phyloP scores from a whole-genome alignment of 495 filamentous ascomycete genomes.

The Margaritispora aquatica region DNA sequence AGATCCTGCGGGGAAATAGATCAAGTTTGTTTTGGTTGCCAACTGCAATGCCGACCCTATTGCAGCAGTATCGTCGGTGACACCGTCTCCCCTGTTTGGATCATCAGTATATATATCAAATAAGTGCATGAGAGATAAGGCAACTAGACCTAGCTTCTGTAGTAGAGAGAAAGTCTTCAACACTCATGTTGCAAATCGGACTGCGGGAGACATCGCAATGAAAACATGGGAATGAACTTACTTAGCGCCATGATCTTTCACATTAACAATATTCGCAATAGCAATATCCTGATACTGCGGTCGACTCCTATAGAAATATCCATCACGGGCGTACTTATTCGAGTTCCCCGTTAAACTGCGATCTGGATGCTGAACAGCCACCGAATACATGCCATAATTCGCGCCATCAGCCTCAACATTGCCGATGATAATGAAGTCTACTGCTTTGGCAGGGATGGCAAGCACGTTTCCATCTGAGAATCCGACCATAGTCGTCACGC shows the following conservation, averaged over 20 bases:
- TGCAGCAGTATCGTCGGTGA: constrained; percentile 16
- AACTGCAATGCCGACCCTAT: not conserved
- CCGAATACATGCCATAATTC: constrained; percentile 1
- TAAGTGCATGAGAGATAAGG: too few species aligned
- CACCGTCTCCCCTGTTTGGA: constrained; percentile 10
- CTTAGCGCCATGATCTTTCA: constrained; percentile 19
- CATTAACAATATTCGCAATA: constrained; percentile 38
- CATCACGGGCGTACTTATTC: constrained; percentile 14
- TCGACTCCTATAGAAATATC: constrained; percentile 31
- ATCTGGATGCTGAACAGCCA: not conserved
- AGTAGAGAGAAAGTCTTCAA: too few species aligned
- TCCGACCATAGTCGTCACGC: constrained; percentile 20
- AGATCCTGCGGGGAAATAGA: constrained; percentile 30
- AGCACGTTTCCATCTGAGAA: not conserved
- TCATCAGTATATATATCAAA: too few species aligned
- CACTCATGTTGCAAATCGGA: too few species aligned
- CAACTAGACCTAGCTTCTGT: too few species aligned
- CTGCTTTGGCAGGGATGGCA: not conserved
- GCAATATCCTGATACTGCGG: constrained; percentile 51
- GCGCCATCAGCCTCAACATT: constrained; percentile 1
- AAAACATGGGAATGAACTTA: too few species aligned
- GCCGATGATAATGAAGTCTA: constrained; percentile 6
- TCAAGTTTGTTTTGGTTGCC: not conserved
- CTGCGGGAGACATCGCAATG: too few species aligned
- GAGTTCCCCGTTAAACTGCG: not conserved